Evolutionary conservation across 2,329 filamentous ascomycete genomes (phyloP).

Genomic region (Stagonosporopsis chrysanthemi): DNA sequence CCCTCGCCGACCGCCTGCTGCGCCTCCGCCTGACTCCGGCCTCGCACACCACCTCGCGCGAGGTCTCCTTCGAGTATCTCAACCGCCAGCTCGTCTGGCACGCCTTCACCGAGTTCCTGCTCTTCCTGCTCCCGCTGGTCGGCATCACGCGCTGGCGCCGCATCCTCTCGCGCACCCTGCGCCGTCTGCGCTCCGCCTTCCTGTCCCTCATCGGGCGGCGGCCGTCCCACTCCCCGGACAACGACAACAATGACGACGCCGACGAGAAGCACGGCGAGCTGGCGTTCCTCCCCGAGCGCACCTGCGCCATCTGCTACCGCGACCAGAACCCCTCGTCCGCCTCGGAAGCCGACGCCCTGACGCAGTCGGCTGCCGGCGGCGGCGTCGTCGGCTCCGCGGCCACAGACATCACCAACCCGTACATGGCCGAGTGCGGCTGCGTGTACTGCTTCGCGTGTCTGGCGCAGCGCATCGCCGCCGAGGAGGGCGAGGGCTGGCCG

Average conservation of each 20-base stretch:
- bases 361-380: constrained; percentile 67
- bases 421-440: constrained; percentile 88
- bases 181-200: constrained; percentile 69
- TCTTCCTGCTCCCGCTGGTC: constrained; percentile 95
- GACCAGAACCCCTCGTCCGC: constrained; percentile 79
- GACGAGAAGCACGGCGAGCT: constrained; percentile 71
- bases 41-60: constrained; percentile 81
- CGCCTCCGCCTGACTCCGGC: constrained; percentile 85
- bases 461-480: constrained; percentile 85
- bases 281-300: constrained; percentile 86
- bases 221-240: constrained; percentile 48
- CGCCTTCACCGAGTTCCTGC: constrained; percentile 98
- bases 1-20: constrained; percentile 83
- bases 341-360: constrained; percentile 68
- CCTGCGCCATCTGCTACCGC: constrained; percentile 95
- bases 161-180: constrained; percentile 88
- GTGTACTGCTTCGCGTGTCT: constrained; percentile 97
- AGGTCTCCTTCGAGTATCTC: constrained; percentile 96
- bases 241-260: constrained; percentile 56
- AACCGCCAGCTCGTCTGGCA: constrained; percentile 99
- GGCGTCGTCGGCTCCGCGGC: constrained; percentile 87
- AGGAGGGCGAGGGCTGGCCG: constrained; percentile 93
- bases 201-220: constrained; percentile 59
- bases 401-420: constrained; percentile 95
- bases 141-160: constrained; percentile 92